Base-by-base conservation (phyloP, 2,329 filamentous ascomycete species). In the Knufia petricola region DNA sequence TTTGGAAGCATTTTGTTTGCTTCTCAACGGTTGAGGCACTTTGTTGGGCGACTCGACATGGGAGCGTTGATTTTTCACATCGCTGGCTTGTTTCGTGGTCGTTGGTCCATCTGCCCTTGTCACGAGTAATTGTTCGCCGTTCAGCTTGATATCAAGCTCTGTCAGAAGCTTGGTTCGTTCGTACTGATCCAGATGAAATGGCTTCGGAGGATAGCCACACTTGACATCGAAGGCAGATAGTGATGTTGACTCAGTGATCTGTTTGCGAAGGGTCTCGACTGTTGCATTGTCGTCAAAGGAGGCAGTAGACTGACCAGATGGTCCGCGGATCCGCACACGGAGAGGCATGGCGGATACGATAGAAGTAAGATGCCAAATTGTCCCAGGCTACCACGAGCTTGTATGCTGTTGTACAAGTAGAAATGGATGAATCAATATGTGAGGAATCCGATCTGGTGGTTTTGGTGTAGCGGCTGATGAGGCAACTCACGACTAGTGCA, bases 181-280 rank as follows among this genome's bases (percentile, higher is more conserved):
- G 24, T 75, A 73, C 34, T 69, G 62, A 31, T 77, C 73, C 8
- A 83, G 69, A 30, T 79, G 73, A 13, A 96, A 74, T 0, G 79
- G 71, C 60, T 82, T 80, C 20, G 86, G 82, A 1, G 90, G 90
- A 59, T 85, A 94, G 30, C 87, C 87, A 66, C 84, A 87, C 71
- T 92, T 95, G 53, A 94, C 70, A 37, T 84, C 78, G 60, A 90
- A 88, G 12, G 73, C 71, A 4, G 72, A 60, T 13, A 90, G 72
- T 3, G 77, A 77, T 1, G 85, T 86, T 59, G 79, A 77, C 43
- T 76, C 68, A 45, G 73, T 73, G 59, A 73, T 70, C 41, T 66
- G 59, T 42, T 51, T 52, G 34, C 53, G 61, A 2, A 73, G 64
- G 26, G 70, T 66, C n/a, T 61, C 60, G 26, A 72, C 59, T 7